Percentiles rank a stretch among this genome's conserved stretches.
Evolutionary conservation across 2,329 filamentous ascomycete genomes (phyloP).

Genomic region (Talaromyces sp.): DNA sequence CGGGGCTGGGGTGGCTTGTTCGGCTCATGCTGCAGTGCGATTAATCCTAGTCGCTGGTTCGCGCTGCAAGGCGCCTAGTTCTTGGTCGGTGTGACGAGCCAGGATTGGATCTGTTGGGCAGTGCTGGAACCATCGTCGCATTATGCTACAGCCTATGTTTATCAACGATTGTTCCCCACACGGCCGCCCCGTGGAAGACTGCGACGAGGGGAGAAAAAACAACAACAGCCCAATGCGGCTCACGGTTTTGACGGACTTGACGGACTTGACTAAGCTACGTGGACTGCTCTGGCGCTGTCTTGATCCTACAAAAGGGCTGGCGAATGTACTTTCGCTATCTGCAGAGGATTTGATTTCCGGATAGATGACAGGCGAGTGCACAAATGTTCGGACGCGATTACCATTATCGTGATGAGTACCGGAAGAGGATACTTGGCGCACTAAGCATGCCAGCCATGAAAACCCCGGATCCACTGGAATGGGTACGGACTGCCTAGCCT

Average conservation of each 20-base stretch:
- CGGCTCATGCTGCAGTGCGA: neutral
- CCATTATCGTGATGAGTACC: too few relatives aligned
- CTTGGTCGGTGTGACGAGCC: too few relatives aligned
- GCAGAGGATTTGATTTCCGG: neutral
- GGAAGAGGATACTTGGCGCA: too few relatives aligned
- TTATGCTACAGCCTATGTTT: neutral
- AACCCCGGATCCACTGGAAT: neutral
- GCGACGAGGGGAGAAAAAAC: neutral
- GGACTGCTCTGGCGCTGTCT: neutral
- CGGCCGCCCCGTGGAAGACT: neutral
- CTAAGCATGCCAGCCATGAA: neutral
- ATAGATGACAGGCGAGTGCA: too few relatives aligned
- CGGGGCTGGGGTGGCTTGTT: neutral
- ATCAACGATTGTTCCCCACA: neutral
- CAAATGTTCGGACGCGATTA: too few relatives aligned
- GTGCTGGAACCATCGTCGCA: neutral
- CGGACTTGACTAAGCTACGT: neutral
- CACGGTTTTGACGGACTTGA: neutral
- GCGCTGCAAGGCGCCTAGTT: too few relatives aligned
- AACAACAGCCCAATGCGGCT: neutral
- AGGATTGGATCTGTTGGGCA: too few relatives aligned
- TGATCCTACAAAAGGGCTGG: neutral
- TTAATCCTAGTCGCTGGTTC: too few relatives aligned
- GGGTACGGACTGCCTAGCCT: neutral
- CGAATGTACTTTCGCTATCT: neutral